Evolutionary conservation across 129 eudicot genomes (phyloP), one percentile per base, ranked within the genome.

Genomic region (carrot (Daucus carota)): DNA sequence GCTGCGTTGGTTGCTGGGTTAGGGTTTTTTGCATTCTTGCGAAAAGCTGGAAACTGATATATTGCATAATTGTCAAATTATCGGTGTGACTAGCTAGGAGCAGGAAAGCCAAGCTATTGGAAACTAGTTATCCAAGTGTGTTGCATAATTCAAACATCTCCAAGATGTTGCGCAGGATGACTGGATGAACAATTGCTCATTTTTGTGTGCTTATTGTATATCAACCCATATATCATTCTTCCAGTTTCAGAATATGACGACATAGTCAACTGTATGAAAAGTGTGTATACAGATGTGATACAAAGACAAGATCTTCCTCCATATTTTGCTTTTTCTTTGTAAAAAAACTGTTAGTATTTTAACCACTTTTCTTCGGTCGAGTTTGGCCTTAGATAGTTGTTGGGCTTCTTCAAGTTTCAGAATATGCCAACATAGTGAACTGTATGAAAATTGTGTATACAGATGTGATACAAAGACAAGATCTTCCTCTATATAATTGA

Each of bases 1-100:
- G 99, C 99, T 38, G 94, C 96, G 22, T 79, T 94, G 63, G 94
- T 89, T 36, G 94, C 99, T 15, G 96, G 99, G 29, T 79, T 94
- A 84, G 96, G 99, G 54, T 85, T 94, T 62, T 79, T 89, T 38
- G 94, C 97, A 76, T 94, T 84, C 82, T 84, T 94, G 80, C 90
- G 91, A 83, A 88, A 93, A 81, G 75, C 86, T 20, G 80, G 86
- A 41, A 87, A 84, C 75, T 91, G 72, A 88, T 74, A 31, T 24
- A n/a, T 57, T 57, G 15, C 7, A 44, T 36, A 2, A 77, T 38
- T 71, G 54, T 26, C 33, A 10, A 18, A 2, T n/a, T 12, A 2
- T 40, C 34, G 38, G 50, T 38, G 12, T 41, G 44, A 20, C 32
- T 41, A 3, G 50, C 65, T n/a, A 57, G 31, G 14, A 57, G 13